phyloP scores from a whole-genome alignment of 108 stramenopile genomes.

The Aureococcus anophagefferens region DNA sequence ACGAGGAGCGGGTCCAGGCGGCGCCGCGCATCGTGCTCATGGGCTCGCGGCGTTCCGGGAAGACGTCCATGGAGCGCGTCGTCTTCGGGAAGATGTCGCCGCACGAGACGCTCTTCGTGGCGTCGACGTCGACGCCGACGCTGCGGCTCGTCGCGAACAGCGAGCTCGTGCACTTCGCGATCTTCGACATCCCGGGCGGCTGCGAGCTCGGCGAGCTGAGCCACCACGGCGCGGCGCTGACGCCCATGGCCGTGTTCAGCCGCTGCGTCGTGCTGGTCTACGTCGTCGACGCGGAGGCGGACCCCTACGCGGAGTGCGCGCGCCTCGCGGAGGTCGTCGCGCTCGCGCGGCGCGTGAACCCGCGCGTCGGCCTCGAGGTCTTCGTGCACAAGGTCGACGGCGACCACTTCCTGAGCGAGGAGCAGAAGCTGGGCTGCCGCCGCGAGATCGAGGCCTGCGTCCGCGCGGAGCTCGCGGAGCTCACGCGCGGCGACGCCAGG shows the following conservation, averaged over 20 bases:
- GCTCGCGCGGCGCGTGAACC: conserved; percentile 39
- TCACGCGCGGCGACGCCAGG: not conserved
- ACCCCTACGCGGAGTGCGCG: conserved; percentile 33
- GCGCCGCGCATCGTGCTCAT: conserved; percentile 79
- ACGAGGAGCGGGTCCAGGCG: not conserved
- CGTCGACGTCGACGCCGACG: conserved; percentile 48
- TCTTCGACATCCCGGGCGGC: conserved; percentile 97
- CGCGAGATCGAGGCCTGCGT: conserved; percentile 60
- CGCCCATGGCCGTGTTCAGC: conserved; percentile 15
- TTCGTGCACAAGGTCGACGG: conserved; percentile 99
- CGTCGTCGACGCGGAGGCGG: conserved; percentile 52
- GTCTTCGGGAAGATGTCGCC: conserved; percentile 99
- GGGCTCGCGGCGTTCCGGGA: conserved; percentile 83
- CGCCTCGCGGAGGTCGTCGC: not conserved
- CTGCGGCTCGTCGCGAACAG: conserved; percentile 48
- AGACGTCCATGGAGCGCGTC: conserved; percentile 78
- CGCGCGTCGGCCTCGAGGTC: conserved; percentile 77
- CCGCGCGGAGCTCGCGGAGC: not conserved
- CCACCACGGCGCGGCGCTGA: not conserved
- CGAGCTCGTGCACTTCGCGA: conserved; percentile 82
- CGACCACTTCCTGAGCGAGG: conserved; percentile 89
- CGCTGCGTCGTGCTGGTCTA: conserved; percentile 33
- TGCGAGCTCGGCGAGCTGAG: conserved; percentile 11
- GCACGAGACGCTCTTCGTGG: conserved; percentile 96
- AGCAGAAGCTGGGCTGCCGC: conserved; percentile 90